Percentiles rank a stretch among this genome's conserved stretches.
These are phyloP conservation scores for Verticillium nubilum DNA, from an alignment of 2,329 filamentous ascomycete species.

Conservation along the genomic window DNA sequence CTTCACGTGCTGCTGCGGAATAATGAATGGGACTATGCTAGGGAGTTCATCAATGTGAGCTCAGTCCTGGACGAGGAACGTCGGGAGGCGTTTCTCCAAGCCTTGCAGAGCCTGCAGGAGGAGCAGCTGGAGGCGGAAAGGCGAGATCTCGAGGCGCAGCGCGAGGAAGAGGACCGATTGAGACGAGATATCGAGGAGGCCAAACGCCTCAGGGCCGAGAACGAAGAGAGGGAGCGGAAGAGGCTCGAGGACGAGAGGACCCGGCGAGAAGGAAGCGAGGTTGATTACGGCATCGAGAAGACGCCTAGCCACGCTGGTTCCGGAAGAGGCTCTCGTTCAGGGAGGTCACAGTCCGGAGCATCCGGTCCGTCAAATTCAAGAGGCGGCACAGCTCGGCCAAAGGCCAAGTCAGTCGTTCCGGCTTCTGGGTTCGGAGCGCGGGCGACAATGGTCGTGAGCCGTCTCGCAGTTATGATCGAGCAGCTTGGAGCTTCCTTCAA, in stretches of 20 bases:
- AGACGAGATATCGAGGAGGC: constrained; percentile 53
- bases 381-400: constrained; percentile 19
- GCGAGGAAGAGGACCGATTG: constrained; percentile 51
- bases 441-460: constrained; percentile 47
- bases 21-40: constrained; percentile 92
- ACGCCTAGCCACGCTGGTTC: constrained; percentile 32
- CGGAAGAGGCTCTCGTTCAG: constrained; percentile 22
- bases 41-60: constrained; percentile 82
- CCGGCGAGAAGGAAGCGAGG: constrained; percentile 49
- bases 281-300: constrained; percentile 65
- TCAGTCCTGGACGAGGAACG: constrained; percentile 89
- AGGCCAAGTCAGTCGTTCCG: constrained; percentile 22
- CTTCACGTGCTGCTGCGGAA: constrained; percentile 92
- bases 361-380: constrained; percentile 21
- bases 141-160: constrained; percentile 54
- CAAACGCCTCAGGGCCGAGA: constrained; percentile 48
- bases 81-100: constrained; percentile 81
- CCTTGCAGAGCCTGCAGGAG: constrained; percentile 76
- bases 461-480: constrained; percentile 45
- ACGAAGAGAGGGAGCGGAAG: constrained; percentile 49
- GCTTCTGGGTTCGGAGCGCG: constrained; percentile 36
- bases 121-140: constrained; percentile 72
- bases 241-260: constrained; percentile 49
- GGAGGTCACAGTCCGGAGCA: constrained; percentile 18
- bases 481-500: constrained; percentile 44